phyloP scores from a whole-genome alignment of 2,329 filamentous ascomycete genomes.

The Pyricularia sp. region DNA sequence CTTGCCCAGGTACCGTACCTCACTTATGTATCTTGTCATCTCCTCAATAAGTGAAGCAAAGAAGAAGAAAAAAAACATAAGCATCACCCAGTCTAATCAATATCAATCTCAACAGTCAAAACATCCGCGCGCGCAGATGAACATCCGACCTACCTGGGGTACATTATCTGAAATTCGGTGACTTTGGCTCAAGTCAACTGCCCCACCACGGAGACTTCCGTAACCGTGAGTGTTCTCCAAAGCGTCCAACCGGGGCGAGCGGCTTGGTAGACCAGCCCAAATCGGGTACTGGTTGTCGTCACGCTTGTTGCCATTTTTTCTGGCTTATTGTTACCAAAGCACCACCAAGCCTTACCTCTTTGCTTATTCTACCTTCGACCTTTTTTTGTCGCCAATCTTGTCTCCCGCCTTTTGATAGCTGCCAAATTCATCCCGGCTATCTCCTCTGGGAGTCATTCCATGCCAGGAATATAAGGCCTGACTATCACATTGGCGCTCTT shows the following conservation, averaged over 20 bases:
- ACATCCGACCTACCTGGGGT: neutral
- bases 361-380: neutral
- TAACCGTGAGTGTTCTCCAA: neutral
- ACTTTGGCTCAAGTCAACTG: neutral
- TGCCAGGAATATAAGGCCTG: neutral
- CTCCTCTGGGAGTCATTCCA: neutral
- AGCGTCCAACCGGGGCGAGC: neutral
- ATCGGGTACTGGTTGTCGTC: neutral
- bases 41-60: neutral
- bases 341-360: neutral
- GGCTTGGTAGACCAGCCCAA: neutral
- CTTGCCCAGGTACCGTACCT: too few species aligned
- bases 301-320: neutral
- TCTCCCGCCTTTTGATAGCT: neutral
- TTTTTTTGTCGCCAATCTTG: neutral
- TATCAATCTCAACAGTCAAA: neutral
- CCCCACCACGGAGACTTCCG: neutral
- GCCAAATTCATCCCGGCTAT: neutral
- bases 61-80: neutral
- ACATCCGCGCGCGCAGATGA: neutral
- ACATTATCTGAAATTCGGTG: neutral
- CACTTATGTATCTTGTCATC: neutral
- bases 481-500: neutral
- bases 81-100: neutral
- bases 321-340: conserved; percentile 1